phyloP scores from a whole-genome alignment of 2,329 filamentous ascomycete species.

The Eurotiales sp. region DNA sequence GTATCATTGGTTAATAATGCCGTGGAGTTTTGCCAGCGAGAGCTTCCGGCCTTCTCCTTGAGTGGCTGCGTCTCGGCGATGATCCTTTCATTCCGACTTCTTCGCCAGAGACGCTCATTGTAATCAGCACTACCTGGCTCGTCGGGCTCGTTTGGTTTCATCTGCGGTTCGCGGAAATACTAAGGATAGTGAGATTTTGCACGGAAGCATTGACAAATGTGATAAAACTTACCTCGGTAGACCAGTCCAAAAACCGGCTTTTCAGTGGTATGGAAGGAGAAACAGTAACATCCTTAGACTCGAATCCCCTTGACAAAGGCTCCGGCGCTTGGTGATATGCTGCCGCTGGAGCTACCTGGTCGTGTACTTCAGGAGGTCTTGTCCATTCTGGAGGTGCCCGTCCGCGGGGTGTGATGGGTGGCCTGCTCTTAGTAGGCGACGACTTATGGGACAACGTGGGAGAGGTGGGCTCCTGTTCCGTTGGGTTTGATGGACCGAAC shows the following conservation, averaged over 20 bases:
- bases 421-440: conserved; percentile 29
- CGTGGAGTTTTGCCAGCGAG: conserved; percentile 79
- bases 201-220: conserved; percentile 17
- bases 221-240: conserved; percentile 61
- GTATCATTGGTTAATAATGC: conserved; percentile 84
- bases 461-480: conserved; percentile 25
- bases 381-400: conserved; percentile 57
- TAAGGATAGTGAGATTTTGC: conserved; percentile 28
- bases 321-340: conserved; percentile 72
- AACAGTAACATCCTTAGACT: conserved; percentile 57
- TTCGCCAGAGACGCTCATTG: conserved; percentile 88
- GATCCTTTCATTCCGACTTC: conserved; percentile 88
- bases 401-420: conserved; percentile 44
- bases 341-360: conserved; percentile 62
- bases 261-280: conserved; percentile 67
- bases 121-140: conserved; percentile 96
- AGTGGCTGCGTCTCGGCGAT: conserved; percentile 89
- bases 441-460: conserved; percentile 19
- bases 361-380: conserved; percentile 70
- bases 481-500: conserved; percentile 45
- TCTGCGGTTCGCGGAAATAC: conserved; percentile 97
- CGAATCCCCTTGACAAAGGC: conserved; percentile 74
- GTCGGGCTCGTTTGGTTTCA: conserved; percentile 93
- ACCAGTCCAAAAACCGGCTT: conserved; percentile 90
- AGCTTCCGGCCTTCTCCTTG: conserved; percentile 79